Evolutionary conservation across 73 alveolate species (phyloP), one percentile per base, ranked within the genome.

Genomic region (Symbiodinium natans): DNA sequence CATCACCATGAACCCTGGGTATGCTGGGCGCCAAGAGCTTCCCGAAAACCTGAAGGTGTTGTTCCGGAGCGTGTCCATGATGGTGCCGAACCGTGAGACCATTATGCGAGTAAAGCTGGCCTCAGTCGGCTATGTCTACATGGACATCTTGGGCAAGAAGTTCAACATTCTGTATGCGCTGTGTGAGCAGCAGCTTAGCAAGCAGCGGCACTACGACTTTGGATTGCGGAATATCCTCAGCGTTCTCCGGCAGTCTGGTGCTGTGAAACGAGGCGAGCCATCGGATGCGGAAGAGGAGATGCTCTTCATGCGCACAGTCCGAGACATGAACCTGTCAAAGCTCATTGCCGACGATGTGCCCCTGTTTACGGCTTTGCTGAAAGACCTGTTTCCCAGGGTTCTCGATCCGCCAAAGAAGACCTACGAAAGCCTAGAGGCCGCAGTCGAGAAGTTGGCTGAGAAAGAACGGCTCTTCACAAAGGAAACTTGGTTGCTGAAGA

Each of bases 1-100:
- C 99, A 99, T 99, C 99, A 99, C 99, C 73, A 99, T 99, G 99
- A 99, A 99, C 99, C 99, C 99, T 11, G 99, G 99, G 1, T 88
- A 88, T 29, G 92, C 92, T 41, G 92, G 92, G 11, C 92, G 92
- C 29, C 92, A 83, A 42, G 92, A 83, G 74, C 73, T 99, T 87
- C 99, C 99, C 33, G 99, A 99, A 97, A 99, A 99, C 99, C 99
- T 99, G 99, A 99, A 99, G 99, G 99, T 99, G 41, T 99, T 99
- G 85, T 99, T 99, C 99, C 99, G 99, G 99, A 99, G 99, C 88
- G 99, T 99, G 34, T 21, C 99, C 86, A 99, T 99, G 99, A 99
- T 99, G 99, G 99, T 99, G 93, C 99, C 99, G 82, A 99, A 99
- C 99, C 99, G 99, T 99, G 99, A 99, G 99, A 99, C 99, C 87